Base-by-base conservation (phyloP, 805 yeast species). In the Zygosaccharomyces siamensis region DNA sequence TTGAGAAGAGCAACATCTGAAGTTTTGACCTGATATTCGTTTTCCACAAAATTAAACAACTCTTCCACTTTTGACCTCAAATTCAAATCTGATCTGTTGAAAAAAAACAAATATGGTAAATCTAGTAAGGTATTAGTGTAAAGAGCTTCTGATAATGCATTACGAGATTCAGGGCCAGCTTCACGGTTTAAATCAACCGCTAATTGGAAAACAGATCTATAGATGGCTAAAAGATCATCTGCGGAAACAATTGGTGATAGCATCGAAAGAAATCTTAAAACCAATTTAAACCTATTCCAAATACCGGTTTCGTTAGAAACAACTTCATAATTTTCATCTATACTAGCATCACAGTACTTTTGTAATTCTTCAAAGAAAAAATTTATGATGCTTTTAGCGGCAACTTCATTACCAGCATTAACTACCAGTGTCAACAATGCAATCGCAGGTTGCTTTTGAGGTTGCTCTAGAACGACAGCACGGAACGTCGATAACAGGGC, bases 391-490 rank as follows among this genome's bases (percentile, higher is more conserved):
- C 78, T 77, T 55, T 80, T 79, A 44, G 95, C 92, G 38, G 87
- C 81, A 33, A 77, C 71, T 31, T 78, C 76, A 64, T 80, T 81
- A 50, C 76, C 76, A 21, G 84, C 72, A 67, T 85, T 83, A 41
- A 87, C 81, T 20, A 82, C 71, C 59, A 83, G 76, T 4, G 89
- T 69, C 55, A 89, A 72, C 7, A 83, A 80, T 24, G 89, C 77
- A 49, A 92, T 67, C n/a, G 83, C 77, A 11, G 83, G 80, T 50
- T 84, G 78, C 64, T 90, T 93, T 54, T 90, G 96, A 0, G 99
- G 98, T 66, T 92, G 97, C 66, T 93, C 98, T 26, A 78, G 68
- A 8, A 84, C 74, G 39, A 86, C 77, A 2, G 95, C 87, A 47
- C 77, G 76, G 23, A 89, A 61, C 2, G 87, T 85, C 43, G 76